Evolutionary conservation across 805 yeast genomes (phyloP).

Genomic region (Starmerella stellata): DNA sequence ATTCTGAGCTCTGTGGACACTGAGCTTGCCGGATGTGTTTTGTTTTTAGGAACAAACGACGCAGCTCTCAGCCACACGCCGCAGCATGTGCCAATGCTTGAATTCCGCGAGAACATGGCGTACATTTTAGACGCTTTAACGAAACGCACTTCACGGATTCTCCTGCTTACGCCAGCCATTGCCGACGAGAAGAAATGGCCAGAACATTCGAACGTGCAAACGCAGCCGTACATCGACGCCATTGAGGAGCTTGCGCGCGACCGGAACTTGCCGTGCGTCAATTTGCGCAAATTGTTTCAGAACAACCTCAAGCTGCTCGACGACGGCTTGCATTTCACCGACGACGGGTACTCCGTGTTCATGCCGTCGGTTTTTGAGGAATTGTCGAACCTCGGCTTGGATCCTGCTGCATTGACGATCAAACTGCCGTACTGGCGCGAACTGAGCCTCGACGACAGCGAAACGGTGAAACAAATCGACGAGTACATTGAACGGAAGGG

Average conservation of each 20-base stretch:
- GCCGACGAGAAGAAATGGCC: constrained; percentile 25
- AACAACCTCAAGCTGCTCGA: constrained; percentile 25
- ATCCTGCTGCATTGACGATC: background rate
- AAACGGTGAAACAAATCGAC: background rate
- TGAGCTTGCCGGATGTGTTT: constrained; percentile 28
- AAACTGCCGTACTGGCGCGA: background rate
- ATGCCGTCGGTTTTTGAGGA: background rate
- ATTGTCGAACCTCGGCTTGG: background rate
- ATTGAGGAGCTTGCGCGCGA: background rate
- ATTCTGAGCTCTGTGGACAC: constrained; percentile 28
- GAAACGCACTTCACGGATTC: constrained; percentile 30
- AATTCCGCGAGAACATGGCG: constrained; percentile 33
- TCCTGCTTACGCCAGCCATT: constrained; percentile 45
- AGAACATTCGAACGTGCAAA: constrained; percentile 29
- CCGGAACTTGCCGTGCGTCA: constrained; percentile 24
- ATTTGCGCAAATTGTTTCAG: constrained; percentile 32
- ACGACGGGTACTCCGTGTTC: constrained; percentile 34
- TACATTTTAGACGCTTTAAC: constrained; percentile 28
- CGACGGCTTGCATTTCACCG: constrained; percentile 47
- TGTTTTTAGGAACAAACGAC: constrained; percentile 77
- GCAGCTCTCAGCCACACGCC: constrained; percentile 28
- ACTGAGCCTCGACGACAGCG: background rate
- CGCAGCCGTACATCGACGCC: constrained; percentile 29
- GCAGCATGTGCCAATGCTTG: constrained; percentile 35
- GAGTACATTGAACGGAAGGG: background rate